Evolutionary conservation across 768 basidiomycete species (phyloP).

Genomic region (Chalciporus chontae): DNA sequence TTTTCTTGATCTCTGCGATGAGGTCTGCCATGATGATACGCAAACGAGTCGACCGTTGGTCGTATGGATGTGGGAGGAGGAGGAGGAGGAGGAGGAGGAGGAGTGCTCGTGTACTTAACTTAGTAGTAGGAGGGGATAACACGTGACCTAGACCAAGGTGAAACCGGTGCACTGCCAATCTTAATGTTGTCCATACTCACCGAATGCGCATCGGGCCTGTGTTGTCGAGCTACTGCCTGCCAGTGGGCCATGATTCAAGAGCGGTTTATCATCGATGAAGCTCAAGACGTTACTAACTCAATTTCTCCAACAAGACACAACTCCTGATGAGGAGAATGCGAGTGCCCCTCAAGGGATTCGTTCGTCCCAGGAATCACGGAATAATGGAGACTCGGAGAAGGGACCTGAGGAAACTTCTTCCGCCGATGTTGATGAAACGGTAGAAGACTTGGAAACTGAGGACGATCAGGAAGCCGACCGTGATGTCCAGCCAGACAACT

Average conservation of each 20-base stretch:
- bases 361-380: background rate
- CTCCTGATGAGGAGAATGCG: conserved; percentile 15
- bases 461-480: conserved; percentile 11
- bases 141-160: conserved; percentile 10
- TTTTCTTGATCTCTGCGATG: conserved; percentile 66
- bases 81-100: too few relatives aligned
- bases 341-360: background rate
- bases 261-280: conserved; percentile 7
- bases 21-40: conserved; percentile 42
- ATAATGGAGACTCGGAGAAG: background rate
- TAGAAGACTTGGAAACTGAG: conserved; percentile 5
- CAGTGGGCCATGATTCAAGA: conserved; percentile 6
- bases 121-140: background rate
- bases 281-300: conserved; percentile 5
- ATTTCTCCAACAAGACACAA: conserved; percentile 4
- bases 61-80: background rate
- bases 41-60: background rate
- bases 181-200: too few relatives aligned
- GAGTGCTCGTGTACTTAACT: too few relatives aligned
- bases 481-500: background rate
- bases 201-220: too few relatives aligned
- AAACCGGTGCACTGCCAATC: too few relatives aligned
- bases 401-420: background rate
- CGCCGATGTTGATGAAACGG: background rate
- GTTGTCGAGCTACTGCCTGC: background rate